Base-by-base conservation (phyloP, 495 filamentous ascomycete genomes). In the Podospora sp. region DNA sequence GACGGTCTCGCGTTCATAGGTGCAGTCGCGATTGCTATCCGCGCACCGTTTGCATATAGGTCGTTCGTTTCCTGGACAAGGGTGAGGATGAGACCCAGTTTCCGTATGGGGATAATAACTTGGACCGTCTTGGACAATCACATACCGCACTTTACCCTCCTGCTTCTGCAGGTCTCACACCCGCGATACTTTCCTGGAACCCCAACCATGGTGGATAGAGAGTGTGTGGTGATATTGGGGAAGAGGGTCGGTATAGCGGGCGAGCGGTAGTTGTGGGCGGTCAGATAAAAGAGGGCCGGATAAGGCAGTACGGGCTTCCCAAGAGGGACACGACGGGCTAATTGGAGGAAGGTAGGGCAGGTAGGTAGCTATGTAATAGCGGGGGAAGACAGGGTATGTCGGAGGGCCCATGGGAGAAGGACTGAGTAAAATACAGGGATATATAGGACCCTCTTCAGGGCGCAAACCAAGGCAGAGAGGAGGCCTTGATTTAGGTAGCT, bases 31-130 rank as follows among this genome's bases (percentile, higher is more conserved):
- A 63, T 84, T 84, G 74, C 85, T 84, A 80, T 88, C 85, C 56
- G 81, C 80, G 74, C 88, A 90, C 66, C 88, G 89, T 66, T 83
- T 82, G 72, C 88, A 90, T 60, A 83, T 83, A 6, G 88, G 88
- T 26, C 83, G 84, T 55, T 83, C 82, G 79, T 89, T 90, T 27
- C 63, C 63, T 65, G 63, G 12, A 57, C 1, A 20, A 29, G 21
- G 21, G 24, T 1, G 20, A 22, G 49, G 50, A 33, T 24, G 35
- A 24, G 11, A 24, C 35, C 49, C 36, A 12, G 58, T n/a, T 33
- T 33, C 29, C 29, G 14, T 11, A 18, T 0, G 70, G 87, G 86
- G 78, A 86, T 89, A 14, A 2, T 68, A 72, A 33, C 20, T 36
- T 36, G 22, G 11, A 12, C 40, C 2, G 11, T 14, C 40, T 46